A percentile compares a stretch with the other conserved stretches of the same genome.
Conservation (phyloP, 1,284 basidiomycete genomes). For the Lignosus rhinocerotis region DNA sequence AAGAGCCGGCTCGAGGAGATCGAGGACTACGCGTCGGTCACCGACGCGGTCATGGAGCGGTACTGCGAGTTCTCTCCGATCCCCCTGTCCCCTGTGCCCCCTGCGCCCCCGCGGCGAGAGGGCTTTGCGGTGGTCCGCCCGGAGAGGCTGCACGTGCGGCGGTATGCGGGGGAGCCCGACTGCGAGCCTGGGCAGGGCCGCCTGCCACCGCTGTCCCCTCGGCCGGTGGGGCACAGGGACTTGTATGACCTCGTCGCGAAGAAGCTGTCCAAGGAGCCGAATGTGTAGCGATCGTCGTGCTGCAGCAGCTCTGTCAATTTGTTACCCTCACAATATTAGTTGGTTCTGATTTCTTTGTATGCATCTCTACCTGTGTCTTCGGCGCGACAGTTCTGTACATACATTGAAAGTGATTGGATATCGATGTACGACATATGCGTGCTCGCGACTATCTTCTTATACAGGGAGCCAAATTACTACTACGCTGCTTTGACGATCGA, state of each 20-base stretch:
- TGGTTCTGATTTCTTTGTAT: no score
- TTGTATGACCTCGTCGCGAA: conserved; percentile 24
- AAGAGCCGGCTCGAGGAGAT: neutral
- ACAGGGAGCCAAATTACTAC: no score
- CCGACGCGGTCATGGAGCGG: conserved; percentile 23
- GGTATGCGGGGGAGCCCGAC: conserved; percentile 8
- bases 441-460: neutral
- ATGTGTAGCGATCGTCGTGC: neutral
- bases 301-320: neutral
- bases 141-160: conserved; percentile 23
- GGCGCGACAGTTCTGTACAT: no score
- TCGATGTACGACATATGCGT: neutral
- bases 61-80: conserved; percentile 28
- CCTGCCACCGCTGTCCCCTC: conserved; percentile 12
- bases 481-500: no score
- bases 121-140: conserved; percentile 12
- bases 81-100: conserved; percentile 16
- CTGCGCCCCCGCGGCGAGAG: neutral
- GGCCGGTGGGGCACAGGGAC: conserved; percentile 4
- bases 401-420: neutral
- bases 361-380: no score
- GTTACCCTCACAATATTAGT: neutral
- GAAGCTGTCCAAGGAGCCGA: conserved; percentile 9
- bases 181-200: conserved; percentile 6
- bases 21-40: conserved; percentile 21